Conservation (phyloP, 192 early-diverging fungal genomes). For the Gamsiella multidivaricata region DNA sequence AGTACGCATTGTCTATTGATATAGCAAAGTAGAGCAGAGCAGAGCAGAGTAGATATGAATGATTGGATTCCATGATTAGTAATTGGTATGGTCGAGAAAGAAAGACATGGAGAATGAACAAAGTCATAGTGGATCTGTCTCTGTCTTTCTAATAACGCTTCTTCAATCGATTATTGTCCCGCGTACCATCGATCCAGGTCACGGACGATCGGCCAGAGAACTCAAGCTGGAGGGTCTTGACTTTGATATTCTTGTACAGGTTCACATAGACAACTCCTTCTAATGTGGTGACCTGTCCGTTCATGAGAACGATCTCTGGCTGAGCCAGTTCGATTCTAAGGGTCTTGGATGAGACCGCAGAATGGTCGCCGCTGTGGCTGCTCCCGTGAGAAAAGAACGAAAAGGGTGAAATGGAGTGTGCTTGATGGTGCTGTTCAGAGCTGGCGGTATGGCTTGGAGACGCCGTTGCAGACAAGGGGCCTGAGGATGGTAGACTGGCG, state of each 20-base stretch:
- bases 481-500: constrained; percentile 2
- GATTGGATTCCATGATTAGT: no score
- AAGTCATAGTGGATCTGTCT: no score
- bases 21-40: neutral
- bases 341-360: constrained; percentile 11
- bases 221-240: constrained; percentile 44
- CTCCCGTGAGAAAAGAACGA: constrained; percentile 29
- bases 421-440: neutral
- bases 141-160: no score
- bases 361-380: neutral
- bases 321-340: constrained; percentile 34
- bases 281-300: constrained; percentile 13
- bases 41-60: neutral
- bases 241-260: constrained; percentile 34
- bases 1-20: constrained; percentile 42
- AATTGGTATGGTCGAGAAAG: no score
- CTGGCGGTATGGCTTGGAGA: neutral
- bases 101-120: no score
- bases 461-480: neutral
- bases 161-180: neutral
- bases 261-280: constrained; percentile 34
- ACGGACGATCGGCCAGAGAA: constrained; percentile 43
- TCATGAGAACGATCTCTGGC: constrained; percentile 22
- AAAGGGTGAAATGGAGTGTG: constrained; percentile 31
- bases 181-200: constrained; percentile 50